A percentile compares a stretch with the other conserved stretches of the same genome.
Conservation (phyloP, 441 rosid genomes). For the Arabidopsis hybrid region DNA sequence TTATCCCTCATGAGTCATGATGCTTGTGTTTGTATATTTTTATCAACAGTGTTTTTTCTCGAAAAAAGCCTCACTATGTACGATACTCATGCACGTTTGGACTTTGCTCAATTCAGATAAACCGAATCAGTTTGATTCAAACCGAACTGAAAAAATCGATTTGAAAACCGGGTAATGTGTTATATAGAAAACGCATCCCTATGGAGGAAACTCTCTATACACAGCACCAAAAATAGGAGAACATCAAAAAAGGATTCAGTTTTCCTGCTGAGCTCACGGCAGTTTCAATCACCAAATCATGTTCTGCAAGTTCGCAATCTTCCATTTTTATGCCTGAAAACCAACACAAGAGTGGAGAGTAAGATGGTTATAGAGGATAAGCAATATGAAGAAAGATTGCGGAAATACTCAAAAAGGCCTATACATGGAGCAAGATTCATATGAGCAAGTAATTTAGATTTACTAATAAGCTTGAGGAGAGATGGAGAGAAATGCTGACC, state of each 20-base stretch:
- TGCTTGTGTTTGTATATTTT: not conserved
- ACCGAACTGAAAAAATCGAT: conserved; percentile 25
- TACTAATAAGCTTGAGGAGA: not conserved
- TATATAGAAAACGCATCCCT: conserved; percentile 15
- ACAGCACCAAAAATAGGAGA: conserved; percentile 13
- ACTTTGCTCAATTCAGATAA: conserved; percentile 8
- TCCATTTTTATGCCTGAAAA: conserved; percentile 46
- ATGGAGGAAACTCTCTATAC: conserved; percentile 38
- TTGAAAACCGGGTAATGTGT: conserved; percentile 27
- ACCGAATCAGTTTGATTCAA: conserved; percentile 12
- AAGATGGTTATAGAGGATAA: conserved; percentile 20
- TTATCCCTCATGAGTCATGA: not conserved
- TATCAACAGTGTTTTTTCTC: not conserved
- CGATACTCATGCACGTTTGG: not conserved
- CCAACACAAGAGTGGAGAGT: conserved; percentile 22
- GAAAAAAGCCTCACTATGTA: not conserved
- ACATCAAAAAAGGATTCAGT: conserved; percentile 6
- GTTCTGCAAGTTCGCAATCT: conserved; percentile 46
- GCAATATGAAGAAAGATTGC: not conserved
- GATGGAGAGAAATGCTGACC: conserved; percentile 52
- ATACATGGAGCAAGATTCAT: conserved; percentile 7
- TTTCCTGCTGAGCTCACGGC: conserved; percentile 34
- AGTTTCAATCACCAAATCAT: conserved; percentile 25
- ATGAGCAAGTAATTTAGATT: conserved; percentile 5
- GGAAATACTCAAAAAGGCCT: not conserved